Evolutionary conservation across 2,329 filamentous ascomycete species (phyloP), one percentile per base, ranked within the genome.

Genomic region (Trichoderma hamatum): DNA sequence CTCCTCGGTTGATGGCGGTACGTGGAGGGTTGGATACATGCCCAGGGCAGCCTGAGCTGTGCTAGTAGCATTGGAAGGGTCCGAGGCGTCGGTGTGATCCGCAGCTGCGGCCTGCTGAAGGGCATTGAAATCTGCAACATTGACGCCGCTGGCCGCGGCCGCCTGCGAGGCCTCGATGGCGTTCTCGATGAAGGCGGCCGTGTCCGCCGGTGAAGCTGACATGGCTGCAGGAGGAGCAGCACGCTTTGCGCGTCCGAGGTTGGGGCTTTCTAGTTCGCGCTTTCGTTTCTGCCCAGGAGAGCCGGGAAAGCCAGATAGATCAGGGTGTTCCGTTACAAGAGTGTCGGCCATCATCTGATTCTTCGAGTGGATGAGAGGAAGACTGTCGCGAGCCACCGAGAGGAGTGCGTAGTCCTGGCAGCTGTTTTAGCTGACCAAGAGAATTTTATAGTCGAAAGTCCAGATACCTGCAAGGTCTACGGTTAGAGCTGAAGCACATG

Each of bases 21-120:
- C 84, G 71, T 88, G 86, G 3, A 89, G 79, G 1, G 86, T 86
- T 5, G 86, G 86, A 74, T 88, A 89, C 82, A 89, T 86, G 68
- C 84, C 84, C 3, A 89, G 79, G 32, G 86, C 86, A 14, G 87
- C 87, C 51, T 87, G 86, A 5, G 87, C 87, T 16, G 87, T 89
- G 73, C 82, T 88, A 4, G 86, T 87, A 24, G 85, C 86, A 73
- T 84, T 86, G 67, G 83, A 80, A 13, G 84, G 81, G 71, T 87
- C 84, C 14, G 84, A 75, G 11, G 81, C 76, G 63, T 85, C 84
- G 14, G 80, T 78, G 71, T 86, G 84, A 21, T 85, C 79, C 28
- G 76, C 79, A 55, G 79, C 78, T 6, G 85, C 80, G 11, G 85
- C 85, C 73, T 87, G 85, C 72, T 87, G 85, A 6, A 88, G 81